Percentiles rank a stretch among this genome's conserved stretches.
Evolutionary conservation across 768 basidiomycete genomes (phyloP).

Genomic region (Amyloporia xantha): DNA sequence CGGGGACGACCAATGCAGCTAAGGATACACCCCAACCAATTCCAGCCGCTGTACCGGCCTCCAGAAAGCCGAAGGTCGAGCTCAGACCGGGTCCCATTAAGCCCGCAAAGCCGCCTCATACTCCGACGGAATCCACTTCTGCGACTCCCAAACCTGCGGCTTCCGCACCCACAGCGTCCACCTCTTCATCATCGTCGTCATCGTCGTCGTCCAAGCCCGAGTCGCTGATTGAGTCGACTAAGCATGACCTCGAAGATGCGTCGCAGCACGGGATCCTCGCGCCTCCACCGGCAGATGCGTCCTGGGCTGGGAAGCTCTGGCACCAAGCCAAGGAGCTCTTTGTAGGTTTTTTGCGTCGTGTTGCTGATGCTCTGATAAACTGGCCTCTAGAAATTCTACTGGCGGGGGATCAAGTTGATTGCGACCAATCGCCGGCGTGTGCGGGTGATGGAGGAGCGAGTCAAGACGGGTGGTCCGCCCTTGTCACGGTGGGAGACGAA

Average conservation of each 20-base stretch:
- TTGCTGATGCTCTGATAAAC: neutral
- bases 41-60: conserved; percentile 19
- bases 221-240: conserved; percentile 42
- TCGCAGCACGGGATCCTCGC: conserved; percentile 59
- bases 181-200: conserved; percentile 11
- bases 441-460: conserved; percentile 46
- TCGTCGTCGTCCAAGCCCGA: conserved; percentile 12
- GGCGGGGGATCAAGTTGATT: conserved; percentile 66
- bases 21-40: conserved; percentile 16
- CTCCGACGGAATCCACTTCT: conserved; percentile 17
- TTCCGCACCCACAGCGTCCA: conserved; percentile 12
- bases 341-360: conserved; percentile 23
- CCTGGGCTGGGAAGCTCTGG: conserved; percentile 42
- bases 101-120: conserved; percentile 25
- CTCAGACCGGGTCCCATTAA: conserved; percentile 61
- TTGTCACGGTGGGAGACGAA: conserved; percentile 64
- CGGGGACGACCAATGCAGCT: conserved; percentile 12
- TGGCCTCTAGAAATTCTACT: conserved; percentile 67
- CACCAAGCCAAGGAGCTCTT: conserved; percentile 44
- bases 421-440: conserved; percentile 53
- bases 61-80: conserved; percentile 43
- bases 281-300: conserved; percentile 59
- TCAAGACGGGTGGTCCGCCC: conserved; percentile 51
- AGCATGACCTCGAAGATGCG: conserved; percentile 60
- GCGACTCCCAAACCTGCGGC: conserved; percentile 17